These are phyloP conservation scores for Fusarium sp. DNA, from an alignment of 2,329 filamentous ascomycete genomes.

Conservation along the genomic window DNA sequence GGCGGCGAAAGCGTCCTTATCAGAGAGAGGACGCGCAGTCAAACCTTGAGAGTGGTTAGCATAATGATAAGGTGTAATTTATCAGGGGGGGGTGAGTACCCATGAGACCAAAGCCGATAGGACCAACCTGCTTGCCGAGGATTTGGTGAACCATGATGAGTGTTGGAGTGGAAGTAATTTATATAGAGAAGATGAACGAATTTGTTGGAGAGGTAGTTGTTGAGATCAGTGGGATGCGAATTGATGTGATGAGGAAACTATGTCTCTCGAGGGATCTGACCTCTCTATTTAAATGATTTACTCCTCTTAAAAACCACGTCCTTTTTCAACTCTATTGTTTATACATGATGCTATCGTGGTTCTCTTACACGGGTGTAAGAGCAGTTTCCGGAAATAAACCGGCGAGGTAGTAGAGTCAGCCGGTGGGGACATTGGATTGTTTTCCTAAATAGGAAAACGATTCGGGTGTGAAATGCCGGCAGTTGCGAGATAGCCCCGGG, in stretches of 20 bases:
- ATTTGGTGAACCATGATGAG: constrained; percentile 42
- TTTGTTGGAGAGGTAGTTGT: not conserved
- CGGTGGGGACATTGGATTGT: not conserved
- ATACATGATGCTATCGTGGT: constrained; percentile 17
- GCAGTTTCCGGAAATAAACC: constrained; percentile 10
- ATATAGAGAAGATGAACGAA: not conserved
- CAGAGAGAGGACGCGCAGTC: constrained; percentile 31
- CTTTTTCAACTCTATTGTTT: not conserved
- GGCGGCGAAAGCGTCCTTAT: constrained; percentile 60
- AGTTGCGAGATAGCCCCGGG: not conserved
- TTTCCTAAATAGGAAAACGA: constrained; percentile 39
- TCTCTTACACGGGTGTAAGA: constrained; percentile 21
- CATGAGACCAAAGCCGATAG: constrained; percentile 45
- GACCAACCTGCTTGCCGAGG: constrained; percentile 38
- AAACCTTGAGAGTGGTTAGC: constrained; percentile 34
- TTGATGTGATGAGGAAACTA: not conserved
- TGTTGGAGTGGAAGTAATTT: not conserved
- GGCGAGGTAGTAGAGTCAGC: not conserved
- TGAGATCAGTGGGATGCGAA: not conserved
- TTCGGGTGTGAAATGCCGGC: constrained; percentile 5
- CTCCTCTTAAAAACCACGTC: not conserved
- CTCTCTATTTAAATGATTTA: constrained; percentile 16
- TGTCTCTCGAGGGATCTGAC: not conserved
- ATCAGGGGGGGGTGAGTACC: constrained; percentile 17
- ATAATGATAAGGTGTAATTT: constrained; percentile 33